Evolutionary conservation across 768 basidiomycete genomes (phyloP), one percentile per base, ranked within the genome.

Genomic region (Naganishia antarctica): DNA sequence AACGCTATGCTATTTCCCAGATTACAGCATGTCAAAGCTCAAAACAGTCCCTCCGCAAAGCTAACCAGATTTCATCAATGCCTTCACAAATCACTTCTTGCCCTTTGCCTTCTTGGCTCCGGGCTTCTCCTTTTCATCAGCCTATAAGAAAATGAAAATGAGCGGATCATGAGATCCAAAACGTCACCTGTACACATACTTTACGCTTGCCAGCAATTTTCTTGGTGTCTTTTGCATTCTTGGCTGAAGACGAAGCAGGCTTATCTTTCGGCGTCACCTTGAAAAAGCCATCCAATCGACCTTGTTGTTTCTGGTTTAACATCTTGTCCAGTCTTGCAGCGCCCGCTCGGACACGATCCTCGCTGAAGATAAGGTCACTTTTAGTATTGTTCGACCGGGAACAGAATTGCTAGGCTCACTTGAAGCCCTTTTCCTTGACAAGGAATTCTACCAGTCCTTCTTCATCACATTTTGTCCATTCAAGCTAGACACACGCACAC

Each of bases 391-490:
- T 7, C 37, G 49, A 15, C 12, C 26, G 50, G 43, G 23, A 40
- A 23, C 23, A 3, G 43, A 15, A 1, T 18, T 34, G 31, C 64
- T 62, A 26, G 32, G 80, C 86, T 63, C 69, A 96, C 94, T 87
- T 94, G 85, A 99, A 99, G 6, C 96, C 96, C 75, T 99, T 98
- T 73, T 97, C 89, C 40, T 80, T 85, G 16, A 97, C 93, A 25
- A 99, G 76, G 79, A 98, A 99, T 47, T 97, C 84, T 4, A 99
- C 86, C 3, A 99, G 81, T 7, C 93, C 94, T 7, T 97, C 92
- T 1, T 92, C 81, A 68, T 99, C 91, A 1, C 96, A 96, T 66
- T 83, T 83, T 63, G 85, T 89, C 96, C 96, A 99, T 69, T 94
- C 92, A 44, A 98, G 82, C 91, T 96, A 72, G n/a, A n/a, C n/a